phyloP scores from a whole-genome alignment of 768 basidiomycete species.

The Tephrocybe rancida region DNA sequence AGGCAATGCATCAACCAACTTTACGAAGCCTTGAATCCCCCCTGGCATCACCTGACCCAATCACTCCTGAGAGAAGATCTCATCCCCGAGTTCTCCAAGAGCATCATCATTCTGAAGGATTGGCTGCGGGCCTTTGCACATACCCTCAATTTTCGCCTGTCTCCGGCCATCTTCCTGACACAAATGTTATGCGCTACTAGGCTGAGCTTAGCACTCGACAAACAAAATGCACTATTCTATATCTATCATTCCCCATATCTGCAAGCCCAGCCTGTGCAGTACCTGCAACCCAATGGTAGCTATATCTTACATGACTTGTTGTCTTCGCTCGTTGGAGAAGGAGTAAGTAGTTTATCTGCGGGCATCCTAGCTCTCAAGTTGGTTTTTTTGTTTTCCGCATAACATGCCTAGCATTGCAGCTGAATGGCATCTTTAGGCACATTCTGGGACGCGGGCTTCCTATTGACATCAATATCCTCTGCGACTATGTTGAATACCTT shows the following conservation, averaged over 20 bases:
- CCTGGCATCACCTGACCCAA: slow-evolving; percentile 38
- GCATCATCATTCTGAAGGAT: slow-evolving; percentile 37
- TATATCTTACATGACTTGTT: no score
- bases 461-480: slow-evolving; percentile 51
- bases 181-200: slow-evolving; percentile 35
- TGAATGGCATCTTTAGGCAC: slow-evolving; percentile 39
- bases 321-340: no score
- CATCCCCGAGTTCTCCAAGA: slow-evolving; percentile 41
- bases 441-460: slow-evolving; percentile 36
- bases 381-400: slow-evolving; percentile 19
- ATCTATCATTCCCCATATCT: no score
- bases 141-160: slow-evolving; percentile 26
- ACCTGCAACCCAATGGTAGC: no score
- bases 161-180: slow-evolving; percentile 38
- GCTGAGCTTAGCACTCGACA: slow-evolving; percentile 42
- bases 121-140: slow-evolving; percentile 51
- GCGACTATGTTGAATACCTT: slow-evolving; percentile 52
- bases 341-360: no score
- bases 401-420: no score
- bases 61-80: slow-evolving; percentile 31
- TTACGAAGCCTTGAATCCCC: slow-evolving; percentile 54
- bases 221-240: no score
- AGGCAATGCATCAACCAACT: slow-evolving; percentile 51
- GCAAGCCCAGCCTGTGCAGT: no score
- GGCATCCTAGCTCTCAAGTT: slow-evolving; percentile 46